phyloP scores from a whole-genome alignment of 257 asterid genomes.

The Solanum virginianum region DNA sequence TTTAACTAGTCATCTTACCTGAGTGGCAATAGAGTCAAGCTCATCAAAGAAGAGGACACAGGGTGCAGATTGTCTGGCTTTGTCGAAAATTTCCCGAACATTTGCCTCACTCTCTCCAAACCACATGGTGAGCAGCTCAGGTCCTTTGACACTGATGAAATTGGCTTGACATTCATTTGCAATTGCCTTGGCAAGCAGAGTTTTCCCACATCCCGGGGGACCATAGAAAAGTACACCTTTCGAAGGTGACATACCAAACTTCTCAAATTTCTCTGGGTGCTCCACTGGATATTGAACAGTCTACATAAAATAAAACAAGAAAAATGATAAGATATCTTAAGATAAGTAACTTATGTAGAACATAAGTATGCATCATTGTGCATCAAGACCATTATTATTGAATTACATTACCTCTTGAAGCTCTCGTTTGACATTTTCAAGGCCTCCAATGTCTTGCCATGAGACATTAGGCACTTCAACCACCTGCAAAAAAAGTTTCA shows the following conservation, averaged over 20 bases:
- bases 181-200: conserved; percentile 57
- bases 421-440: conserved; percentile 36
- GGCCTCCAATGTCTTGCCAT: conserved; percentile 41
- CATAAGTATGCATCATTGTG: background rate
- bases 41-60: conserved; percentile 57
- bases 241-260: conserved; percentile 61
- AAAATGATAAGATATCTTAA: background rate
- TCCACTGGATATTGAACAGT: conserved; percentile 67
- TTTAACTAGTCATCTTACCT: conserved; percentile 8
- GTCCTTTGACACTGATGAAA: conserved; percentile 54
- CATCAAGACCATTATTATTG: background rate
- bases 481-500: conserved; percentile 9
- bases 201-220: conserved; percentile 65
- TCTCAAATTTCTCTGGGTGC: conserved; percentile 58
- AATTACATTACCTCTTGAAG: conserved; percentile 32
- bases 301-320: conserved; percentile 9
- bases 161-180: conserved; percentile 67
- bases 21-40: conserved; percentile 50
- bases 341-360: background rate
- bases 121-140: conserved; percentile 66
- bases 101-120: conserved; percentile 67
- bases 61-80: conserved; percentile 53
- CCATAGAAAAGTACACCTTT: conserved; percentile 61
- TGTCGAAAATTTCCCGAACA: conserved; percentile 56
- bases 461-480: conserved; percentile 40